Evolutionary conservation across 1,284 basidiomycete genomes (phyloP).

Genomic region (Singerocomus inundabilis): DNA sequence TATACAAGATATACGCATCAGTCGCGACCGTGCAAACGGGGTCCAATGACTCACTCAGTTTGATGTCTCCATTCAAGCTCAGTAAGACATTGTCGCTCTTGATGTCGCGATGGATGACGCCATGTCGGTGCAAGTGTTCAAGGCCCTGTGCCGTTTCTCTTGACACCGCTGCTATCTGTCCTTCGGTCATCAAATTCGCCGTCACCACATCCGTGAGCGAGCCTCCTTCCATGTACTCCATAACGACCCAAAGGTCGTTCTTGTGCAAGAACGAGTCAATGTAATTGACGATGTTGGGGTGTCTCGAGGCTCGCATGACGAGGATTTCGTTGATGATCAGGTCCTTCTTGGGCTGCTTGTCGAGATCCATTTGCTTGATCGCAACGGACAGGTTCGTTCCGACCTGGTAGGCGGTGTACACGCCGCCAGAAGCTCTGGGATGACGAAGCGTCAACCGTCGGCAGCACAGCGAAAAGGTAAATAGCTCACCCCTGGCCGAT

Average conservation of each 20-base stretch:
- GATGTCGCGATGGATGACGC: conserved; percentile 97
- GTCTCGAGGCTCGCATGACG: conserved; percentile 94
- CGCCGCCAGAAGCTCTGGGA: conserved; percentile 88
- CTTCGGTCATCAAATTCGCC: conserved; percentile 93
- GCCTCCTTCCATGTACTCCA: conserved; percentile 99
- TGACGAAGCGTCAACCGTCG: conserved; percentile 2
- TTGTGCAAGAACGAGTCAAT: conserved; percentile 98
- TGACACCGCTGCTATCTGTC: conserved; percentile 92
- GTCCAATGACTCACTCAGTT: conserved; percentile 74
- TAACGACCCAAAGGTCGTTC: conserved; percentile 99
- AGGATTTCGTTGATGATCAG: conserved; percentile 99
- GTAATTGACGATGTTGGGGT: conserved; percentile 99
- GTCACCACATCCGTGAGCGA: conserved; percentile 95
- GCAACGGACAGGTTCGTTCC: conserved; percentile 93
- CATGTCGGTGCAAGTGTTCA: conserved; percentile 90
- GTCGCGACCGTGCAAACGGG: neutral
- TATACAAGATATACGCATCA: conserved; percentile 34
- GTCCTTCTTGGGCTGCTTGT: conserved; percentile 99
- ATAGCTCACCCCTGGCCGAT: conserved; percentile 90
- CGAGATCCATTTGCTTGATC: conserved; percentile 99
- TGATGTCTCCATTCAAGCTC: conserved; percentile 93
- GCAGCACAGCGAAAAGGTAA: neutral
- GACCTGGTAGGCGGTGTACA: conserved; percentile 97
- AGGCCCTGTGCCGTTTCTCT: conserved; percentile 89
- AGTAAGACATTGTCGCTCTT: conserved; percentile 97